A percentile compares a stretch with the other conserved stretches of the same genome.
phyloP scores from a whole-genome alignment of 441 rosid species.

The Erodium moschatum region DNA sequence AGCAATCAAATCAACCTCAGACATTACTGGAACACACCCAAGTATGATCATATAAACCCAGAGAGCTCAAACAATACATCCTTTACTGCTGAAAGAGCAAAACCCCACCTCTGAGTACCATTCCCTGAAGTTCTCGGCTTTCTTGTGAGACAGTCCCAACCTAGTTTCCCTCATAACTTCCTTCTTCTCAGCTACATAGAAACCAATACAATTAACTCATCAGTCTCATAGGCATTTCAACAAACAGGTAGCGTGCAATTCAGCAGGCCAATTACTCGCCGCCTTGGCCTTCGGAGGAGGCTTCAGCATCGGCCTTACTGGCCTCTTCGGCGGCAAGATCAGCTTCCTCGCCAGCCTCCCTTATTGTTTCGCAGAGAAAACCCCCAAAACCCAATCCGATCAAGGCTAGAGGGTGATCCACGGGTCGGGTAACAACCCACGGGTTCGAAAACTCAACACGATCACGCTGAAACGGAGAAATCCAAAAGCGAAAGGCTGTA shows the following conservation, averaged over 20 bases:
- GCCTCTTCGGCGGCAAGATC: neutral
- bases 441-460: neutral
- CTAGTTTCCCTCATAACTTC: constrained; percentile 73
- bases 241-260: neutral
- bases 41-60: neutral
- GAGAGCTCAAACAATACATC: neutral
- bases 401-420: neutral
- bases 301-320: neutral
- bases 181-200: constrained; percentile 36
- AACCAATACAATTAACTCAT: neutral
- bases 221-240: neutral
- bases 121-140: constrained; percentile 67
- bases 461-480: neutral
- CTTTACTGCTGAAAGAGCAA: neutral
- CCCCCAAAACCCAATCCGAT: neutral
- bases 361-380: neutral
- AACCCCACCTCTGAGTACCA: constrained; percentile 60
- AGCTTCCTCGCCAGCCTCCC: neutral
- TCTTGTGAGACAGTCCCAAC: constrained; percentile 48
- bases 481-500: neutral
- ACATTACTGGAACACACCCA: neutral
- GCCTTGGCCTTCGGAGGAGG: neutral
- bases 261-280: neutral
- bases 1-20: neutral
- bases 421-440: neutral